A percentile compares a stretch with the other conserved stretches of the same genome.
Conservation (phyloP, 495 filamentous ascomycete genomes). For the Xylaria nigripes region DNA sequence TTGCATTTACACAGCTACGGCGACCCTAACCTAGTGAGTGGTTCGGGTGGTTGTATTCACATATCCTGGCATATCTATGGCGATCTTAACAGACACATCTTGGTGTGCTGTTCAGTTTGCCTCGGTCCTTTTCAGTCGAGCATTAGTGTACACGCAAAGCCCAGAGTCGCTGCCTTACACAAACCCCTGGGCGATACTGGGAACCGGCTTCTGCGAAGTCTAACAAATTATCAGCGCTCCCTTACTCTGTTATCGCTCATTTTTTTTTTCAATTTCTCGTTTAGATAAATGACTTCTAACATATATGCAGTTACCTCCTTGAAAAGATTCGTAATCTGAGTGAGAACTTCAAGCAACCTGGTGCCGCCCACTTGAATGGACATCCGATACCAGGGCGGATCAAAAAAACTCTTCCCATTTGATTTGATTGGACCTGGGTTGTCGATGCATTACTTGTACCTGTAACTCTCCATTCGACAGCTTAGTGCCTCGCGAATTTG, state of each 20-base stretch:
- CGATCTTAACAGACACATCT: too few species aligned
- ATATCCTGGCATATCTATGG: neutral
- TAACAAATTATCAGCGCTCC: neutral
- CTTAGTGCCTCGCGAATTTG: neutral
- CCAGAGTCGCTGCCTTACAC: neutral
- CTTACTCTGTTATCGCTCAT: too few species aligned
- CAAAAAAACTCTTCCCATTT: slow-evolving; percentile 31
- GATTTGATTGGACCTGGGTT: neutral
- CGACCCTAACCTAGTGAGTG: neutral
- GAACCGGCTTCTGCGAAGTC: neutral
- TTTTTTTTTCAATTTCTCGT: neutral
- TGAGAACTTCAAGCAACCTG: slow-evolving; percentile 20
- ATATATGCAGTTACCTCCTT: slow-evolving; percentile 31
- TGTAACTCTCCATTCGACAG: neutral
- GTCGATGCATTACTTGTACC: neutral
- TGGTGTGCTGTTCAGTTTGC: neutral
- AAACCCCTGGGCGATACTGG: neutral
- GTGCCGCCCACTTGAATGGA: slow-evolving; percentile 19
- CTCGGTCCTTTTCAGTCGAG: neutral
- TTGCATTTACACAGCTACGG: slow-evolving; percentile 6
- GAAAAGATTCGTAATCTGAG: slow-evolving; percentile 37
- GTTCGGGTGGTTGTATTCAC: neutral
- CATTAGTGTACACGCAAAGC: neutral
- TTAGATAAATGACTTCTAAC: slow-evolving; percentile 8
- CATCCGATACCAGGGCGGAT: slow-evolving; percentile 25